Evolutionary conservation across 1,284 basidiomycete genomes (phyloP).

Genomic region (Ceratobasidium sp.): DNA sequence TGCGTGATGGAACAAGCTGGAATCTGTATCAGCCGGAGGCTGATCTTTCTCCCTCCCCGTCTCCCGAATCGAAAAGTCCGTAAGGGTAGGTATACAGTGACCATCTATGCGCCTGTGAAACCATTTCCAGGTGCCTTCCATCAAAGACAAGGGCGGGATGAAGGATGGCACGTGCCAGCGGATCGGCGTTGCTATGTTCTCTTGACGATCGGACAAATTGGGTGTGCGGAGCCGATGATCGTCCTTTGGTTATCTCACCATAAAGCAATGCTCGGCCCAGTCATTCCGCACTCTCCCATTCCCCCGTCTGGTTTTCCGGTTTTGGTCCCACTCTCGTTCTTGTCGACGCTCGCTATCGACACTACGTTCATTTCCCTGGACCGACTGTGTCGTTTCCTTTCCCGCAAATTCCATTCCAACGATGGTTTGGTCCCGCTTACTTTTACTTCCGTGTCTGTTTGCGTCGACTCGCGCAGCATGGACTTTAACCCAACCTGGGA

Average conservation of each 20-base stretch:
- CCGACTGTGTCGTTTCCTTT: background rate
- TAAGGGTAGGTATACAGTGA: background rate
- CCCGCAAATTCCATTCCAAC: background rate
- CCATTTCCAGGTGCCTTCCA: background rate
- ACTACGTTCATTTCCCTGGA: conserved; percentile 22
- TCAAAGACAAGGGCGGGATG: background rate
- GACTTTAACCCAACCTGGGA: conserved; percentile 37
- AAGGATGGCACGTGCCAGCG: conserved; percentile 10
- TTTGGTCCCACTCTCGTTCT: conserved; percentile 17
- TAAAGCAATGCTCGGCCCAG: background rate
- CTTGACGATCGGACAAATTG: background rate
- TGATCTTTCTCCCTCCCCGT: background rate
- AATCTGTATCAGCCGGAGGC: too few species aligned
- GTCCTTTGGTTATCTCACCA: background rate
- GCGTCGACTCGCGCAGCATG: conserved; percentile 39
- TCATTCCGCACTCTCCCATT: conserved; percentile 1
- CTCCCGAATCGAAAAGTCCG: background rate
- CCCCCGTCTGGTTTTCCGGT: conserved; percentile 1
- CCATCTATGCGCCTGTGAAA: background rate
- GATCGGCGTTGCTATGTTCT: conserved; percentile 5
- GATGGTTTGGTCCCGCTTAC: conserved; percentile 20
- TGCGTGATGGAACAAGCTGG: too few species aligned
- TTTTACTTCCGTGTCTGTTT: conserved; percentile 32
- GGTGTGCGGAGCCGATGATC: conserved; percentile 1
- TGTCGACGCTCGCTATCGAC: conserved; percentile 17